Conservation (phyloP, 73 alveolate species). For the Tetrahymena thermophila region DNA sequence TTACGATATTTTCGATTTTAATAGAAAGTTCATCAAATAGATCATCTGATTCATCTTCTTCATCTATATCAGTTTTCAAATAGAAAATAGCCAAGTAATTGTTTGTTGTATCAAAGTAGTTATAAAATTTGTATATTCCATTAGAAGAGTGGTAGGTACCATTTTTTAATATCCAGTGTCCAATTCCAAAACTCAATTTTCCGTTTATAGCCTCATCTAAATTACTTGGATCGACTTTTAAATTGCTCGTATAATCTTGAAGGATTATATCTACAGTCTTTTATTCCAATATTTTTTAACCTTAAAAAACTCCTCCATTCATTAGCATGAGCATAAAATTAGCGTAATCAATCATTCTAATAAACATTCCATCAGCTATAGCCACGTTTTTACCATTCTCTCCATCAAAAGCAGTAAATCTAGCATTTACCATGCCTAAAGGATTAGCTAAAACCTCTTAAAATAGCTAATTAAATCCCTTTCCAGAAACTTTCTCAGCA, state of each 20-base stretch:
- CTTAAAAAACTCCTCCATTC: neutral
- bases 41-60: neutral
- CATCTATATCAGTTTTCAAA: neutral
- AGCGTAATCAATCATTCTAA: constrained; percentile 14
- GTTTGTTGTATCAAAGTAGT: neutral
- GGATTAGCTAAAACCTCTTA: constrained; percentile 2
- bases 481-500: constrained; percentile 17
- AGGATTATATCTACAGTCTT: neutral
- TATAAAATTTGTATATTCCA: neutral
- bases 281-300: neutral
- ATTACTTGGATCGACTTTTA: neutral
- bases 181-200: neutral
- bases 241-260: neutral
- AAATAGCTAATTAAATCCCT: constrained; percentile 16
- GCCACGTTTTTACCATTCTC: constrained; percentile 5
- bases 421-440: constrained; percentile 4
- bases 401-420: constrained; percentile 17
- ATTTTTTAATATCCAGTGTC: neutral
- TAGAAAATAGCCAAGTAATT: neutral
- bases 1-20: neutral
- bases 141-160: neutral
- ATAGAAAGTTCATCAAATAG: neutral
- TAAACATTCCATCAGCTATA: constrained; percentile 12
- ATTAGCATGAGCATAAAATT: constrained; percentile 3
- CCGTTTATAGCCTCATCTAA: neutral